Conservation (phyloP, 768 basidiomycete genomes). For the Cystobasidium onofrii region DNA sequence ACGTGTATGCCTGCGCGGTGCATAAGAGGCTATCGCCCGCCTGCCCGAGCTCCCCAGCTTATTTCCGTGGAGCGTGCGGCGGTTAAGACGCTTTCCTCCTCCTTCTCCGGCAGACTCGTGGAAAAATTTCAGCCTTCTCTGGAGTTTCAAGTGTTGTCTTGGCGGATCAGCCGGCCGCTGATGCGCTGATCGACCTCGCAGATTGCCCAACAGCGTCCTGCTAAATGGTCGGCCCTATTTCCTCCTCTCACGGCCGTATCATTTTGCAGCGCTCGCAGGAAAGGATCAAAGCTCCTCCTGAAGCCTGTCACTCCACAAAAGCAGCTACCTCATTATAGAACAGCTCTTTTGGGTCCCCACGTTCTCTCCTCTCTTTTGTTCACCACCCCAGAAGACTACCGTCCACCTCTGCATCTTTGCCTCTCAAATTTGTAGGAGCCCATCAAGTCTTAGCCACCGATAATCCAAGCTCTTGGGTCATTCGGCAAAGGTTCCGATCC, state of each 20-base stretch:
- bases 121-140: neutral
- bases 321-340: neutral
- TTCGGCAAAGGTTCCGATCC: too few species aligned
- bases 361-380: neutral
- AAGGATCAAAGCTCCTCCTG: neutral
- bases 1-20: too few species aligned
- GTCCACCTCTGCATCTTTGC: too few species aligned
- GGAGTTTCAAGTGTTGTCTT: neutral
- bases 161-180: neutral
- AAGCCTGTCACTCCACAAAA: neutral
- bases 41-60: neutral
- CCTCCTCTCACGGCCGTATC: neutral
- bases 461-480: too few species aligned
- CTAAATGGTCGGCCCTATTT: neutral
- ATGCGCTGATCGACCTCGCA: neutral
- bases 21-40: too few species aligned
- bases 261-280: neutral
- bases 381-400: neutral
- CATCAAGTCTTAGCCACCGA: too few species aligned
- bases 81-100: neutral
- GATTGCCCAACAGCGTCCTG: neutral
- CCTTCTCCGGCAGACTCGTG: neutral
- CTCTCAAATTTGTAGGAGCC: too few species aligned
- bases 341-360: neutral
- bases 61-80: neutral